Percentiles rank a stretch among this genome's conserved stretches.
These are phyloP conservation scores for Cinnamomum micranthum DNA, from an alignment of 164 flowering plant genomes.

Conservation along the genomic window DNA sequence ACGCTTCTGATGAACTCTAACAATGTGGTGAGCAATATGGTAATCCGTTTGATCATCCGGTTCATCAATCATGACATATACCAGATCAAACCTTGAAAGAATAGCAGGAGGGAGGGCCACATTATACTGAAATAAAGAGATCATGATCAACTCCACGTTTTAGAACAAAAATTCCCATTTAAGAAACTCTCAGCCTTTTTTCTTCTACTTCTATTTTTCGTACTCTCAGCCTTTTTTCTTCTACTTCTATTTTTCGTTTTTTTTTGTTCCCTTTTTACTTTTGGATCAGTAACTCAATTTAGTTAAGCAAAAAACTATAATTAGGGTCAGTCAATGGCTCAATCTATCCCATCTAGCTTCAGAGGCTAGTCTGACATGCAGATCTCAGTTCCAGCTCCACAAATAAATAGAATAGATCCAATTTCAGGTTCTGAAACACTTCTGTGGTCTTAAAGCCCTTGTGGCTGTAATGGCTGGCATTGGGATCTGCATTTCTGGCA, in stretches of 20 bases:
- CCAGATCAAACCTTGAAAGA: conserved; percentile 97
- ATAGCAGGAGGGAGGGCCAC: conserved; percentile 98
- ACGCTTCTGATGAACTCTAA: conserved; percentile 88
- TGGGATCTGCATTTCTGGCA: not conserved
- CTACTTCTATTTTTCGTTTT: too few relatives aligned
- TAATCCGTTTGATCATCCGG: conserved; percentile 95
- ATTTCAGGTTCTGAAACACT: not conserved
- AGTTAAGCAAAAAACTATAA: too few relatives aligned
- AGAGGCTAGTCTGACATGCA: not conserved
- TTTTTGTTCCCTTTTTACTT: too few relatives aligned
- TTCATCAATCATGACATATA: conserved; percentile 95
- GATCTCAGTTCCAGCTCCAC: not conserved
- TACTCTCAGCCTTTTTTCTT: too few relatives aligned
- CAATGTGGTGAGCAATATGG: conserved; percentile 93
- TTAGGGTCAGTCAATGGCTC: too few relatives aligned
- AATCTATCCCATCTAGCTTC: not conserved
- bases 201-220: too few relatives aligned
- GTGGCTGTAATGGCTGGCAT: not conserved
- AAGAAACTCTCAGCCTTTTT: too few relatives aligned
- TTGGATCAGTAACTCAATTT: too few relatives aligned
- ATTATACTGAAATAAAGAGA: conserved; percentile 60
- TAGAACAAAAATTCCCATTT: conserved; percentile 4
- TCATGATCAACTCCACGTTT: not conserved
- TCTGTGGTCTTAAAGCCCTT: not conserved
- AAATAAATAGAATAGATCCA: not conserved